Base-by-base conservation (phyloP, 208 protist species). In the Leishmania turanica region DNA sequence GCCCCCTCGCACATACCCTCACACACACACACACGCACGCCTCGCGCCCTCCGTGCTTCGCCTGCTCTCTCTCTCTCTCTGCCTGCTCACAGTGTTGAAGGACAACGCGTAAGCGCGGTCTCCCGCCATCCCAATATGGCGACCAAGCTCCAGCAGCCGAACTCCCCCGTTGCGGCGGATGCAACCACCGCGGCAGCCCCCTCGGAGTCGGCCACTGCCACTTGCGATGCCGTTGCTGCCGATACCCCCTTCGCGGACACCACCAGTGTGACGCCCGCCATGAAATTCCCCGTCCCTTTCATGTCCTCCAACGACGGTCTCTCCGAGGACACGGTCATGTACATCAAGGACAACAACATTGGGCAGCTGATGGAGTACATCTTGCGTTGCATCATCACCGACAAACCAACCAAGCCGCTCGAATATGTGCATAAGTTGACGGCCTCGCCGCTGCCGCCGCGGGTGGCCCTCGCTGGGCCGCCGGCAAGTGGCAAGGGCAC, bases 281-380 rank as follows among this genome's bases (percentile, higher is more conserved):
- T n/a, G 34, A 75, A 78, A 27, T 1, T 65, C 19, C 60, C 62
- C 24, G 69, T 34, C 62, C 77, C 76, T 17, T 76, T 82, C 62
- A 86, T 82, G 83, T 58, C 64, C 42, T 86, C 82, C 8, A 88
- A 86, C 70, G 79, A 86, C 27, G 69, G 54, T 9, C 75, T 96
- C 51, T 83, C 85, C 21, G 92, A 95, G 86, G 87, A 96, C 85
- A 88, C 75, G 3, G 47, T 96, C 13, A 75, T 54, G 74, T 98
- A 98, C 88, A 82, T 98, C 51, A 82, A 86, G 47, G 89, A 98
- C 53, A 87, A 97, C 76, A 89, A 90, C 74, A 79, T 98, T 51
- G 78, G 94, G 15, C 88, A 94, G 54, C 75, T 97, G 56, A 93
- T 97, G 89, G 96, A 98, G 77, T 92, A 92, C 80, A 71, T 98